Conservation (phyloP, 2,329 filamentous ascomycete species). For the Monosporascus ibericus region DNA sequence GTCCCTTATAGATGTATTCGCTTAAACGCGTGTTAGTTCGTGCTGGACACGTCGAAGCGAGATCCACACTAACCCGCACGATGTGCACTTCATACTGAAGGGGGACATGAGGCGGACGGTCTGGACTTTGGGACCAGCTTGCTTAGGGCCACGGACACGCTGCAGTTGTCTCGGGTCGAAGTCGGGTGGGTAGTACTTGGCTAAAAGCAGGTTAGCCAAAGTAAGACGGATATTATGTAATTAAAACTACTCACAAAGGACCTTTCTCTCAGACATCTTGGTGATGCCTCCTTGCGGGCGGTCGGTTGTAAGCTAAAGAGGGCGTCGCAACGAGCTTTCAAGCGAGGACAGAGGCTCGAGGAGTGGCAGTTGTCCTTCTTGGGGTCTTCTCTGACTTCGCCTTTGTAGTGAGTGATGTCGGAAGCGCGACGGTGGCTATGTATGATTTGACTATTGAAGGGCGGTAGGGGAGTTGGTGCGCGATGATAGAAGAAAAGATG, state of each 20-base stretch:
- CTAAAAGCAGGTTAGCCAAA: slow-evolving; percentile 2
- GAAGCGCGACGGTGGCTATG: too few relatives aligned
- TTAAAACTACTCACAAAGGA: neutral
- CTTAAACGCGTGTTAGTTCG: slow-evolving; percentile 29
- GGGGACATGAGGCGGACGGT: slow-evolving; percentile 88
- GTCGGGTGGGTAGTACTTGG: slow-evolving; percentile 63
- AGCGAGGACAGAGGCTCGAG: neutral
- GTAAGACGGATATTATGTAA: neutral
- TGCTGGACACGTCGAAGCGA: slow-evolving; percentile 31
- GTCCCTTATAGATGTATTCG: slow-evolving; percentile 86
- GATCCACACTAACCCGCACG: slow-evolving; percentile 30
- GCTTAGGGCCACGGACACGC: slow-evolving; percentile 62
- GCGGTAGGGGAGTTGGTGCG: too few relatives aligned
- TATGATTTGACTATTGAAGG: too few relatives aligned
- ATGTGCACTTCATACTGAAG: slow-evolving; percentile 49
- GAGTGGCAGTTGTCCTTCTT: too few relatives aligned
- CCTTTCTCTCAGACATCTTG: neutral
- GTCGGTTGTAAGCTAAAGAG: neutral
- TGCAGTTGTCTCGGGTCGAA: slow-evolving; percentile 84
- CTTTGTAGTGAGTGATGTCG: too few relatives aligned
- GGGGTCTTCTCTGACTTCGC: too few relatives aligned
- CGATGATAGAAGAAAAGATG: too few relatives aligned
- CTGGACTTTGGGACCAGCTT: slow-evolving; percentile 71
- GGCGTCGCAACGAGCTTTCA: neutral
- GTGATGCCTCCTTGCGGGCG: neutral